Evolutionary conservation across 2,329 filamentous ascomycete genomes (phyloP).

Genomic region (Aureobasidium sp.): DNA sequence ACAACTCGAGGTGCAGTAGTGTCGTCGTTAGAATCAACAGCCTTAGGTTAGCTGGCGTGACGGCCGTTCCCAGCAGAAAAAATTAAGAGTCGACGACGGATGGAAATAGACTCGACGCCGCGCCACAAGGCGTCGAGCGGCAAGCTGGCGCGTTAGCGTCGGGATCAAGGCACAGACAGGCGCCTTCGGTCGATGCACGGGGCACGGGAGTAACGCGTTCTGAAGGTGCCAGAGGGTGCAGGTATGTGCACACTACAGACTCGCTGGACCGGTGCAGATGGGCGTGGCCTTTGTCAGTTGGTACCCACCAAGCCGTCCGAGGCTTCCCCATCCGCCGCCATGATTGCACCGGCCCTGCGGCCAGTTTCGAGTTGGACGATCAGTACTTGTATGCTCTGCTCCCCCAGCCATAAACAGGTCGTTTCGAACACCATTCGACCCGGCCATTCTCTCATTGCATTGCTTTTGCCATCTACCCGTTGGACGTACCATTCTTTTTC

Average conservation of each 20-base stretch:
- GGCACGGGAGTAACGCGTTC: slow-evolving; percentile 12
- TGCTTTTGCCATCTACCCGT: slow-evolving; percentile 19
- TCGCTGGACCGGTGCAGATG: slow-evolving; percentile 9
- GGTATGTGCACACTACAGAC: slow-evolving; percentile 11
- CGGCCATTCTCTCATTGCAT: slow-evolving; percentile 22
- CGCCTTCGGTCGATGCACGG: slow-evolving; percentile 3
- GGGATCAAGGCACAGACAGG: slow-evolving; percentile 15
- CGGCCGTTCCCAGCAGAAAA: slow-evolving; percentile 14
- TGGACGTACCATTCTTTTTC: slow-evolving; percentile 15
- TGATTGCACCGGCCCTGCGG: slow-evolving; percentile 17
- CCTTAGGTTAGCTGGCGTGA: slow-evolving; percentile 13
- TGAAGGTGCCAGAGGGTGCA: not conserved
- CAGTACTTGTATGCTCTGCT: slow-evolving; percentile 23
- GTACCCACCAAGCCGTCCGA: slow-evolving; percentile 14
- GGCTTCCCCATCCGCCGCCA: slow-evolving; percentile 16
- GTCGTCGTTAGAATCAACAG: slow-evolving; percentile 3
- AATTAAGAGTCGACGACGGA: slow-evolving; percentile 10
- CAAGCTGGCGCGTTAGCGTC: slow-evolving; percentile 16
- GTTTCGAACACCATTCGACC: slow-evolving; percentile 15
- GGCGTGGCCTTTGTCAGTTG: slow-evolving; percentile 15
- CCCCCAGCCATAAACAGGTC: slow-evolving; percentile 15
- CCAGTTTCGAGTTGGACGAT: slow-evolving; percentile 17
- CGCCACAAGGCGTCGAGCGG: slow-evolving; percentile 11
- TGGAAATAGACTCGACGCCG: slow-evolving; percentile 14
- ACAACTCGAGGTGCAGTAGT: slow-evolving; percentile 13